Conservation (phyloP, 148 eudicot species). For the Vaccinium vitisidaea region DNA sequence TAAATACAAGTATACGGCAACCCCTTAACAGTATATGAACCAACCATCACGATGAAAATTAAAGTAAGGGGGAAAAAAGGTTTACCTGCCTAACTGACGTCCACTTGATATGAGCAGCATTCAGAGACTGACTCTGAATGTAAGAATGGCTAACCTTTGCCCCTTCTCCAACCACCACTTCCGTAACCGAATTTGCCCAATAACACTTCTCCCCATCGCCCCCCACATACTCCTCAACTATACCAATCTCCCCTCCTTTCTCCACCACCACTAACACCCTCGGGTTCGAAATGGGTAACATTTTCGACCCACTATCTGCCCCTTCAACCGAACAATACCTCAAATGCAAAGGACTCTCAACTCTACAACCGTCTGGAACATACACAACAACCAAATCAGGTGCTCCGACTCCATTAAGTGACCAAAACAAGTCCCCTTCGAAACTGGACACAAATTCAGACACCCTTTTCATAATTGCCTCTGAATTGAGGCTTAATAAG, state of each 20-base stretch:
- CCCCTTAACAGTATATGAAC: neutral
- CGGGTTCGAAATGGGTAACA: constrained; percentile 78
- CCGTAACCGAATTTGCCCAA: constrained; percentile 85
- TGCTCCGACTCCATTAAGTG: constrained; percentile 80
- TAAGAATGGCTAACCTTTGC: constrained; percentile 81
- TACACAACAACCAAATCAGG: constrained; percentile 75
- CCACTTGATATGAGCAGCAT: constrained; percentile 93
- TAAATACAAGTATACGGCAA: too few relatives aligned
- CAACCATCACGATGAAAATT: neutral
- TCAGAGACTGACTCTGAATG: constrained; percentile 74
- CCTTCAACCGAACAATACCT: constrained; percentile 58
- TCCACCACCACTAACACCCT: constrained; percentile 87
- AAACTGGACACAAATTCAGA: constrained; percentile 50
- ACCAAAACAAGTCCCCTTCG: constrained; percentile 90
- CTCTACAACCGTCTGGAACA: constrained; percentile 76
- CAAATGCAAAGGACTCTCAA: constrained; percentile 64
- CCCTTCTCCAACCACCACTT: constrained; percentile 70
- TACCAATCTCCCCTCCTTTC: constrained; percentile 78
- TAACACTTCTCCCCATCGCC: constrained; percentile 60
- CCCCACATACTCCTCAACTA: constrained; percentile 71
- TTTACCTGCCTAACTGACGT: constrained; percentile 85
- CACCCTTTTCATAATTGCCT: constrained; percentile 50
- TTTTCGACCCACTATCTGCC: constrained; percentile 49
- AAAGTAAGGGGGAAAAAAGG: neutral
- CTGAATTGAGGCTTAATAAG: constrained; percentile 44